Evolutionary conservation across 2,329 filamentous ascomycete genomes (phyloP), one percentile per base, ranked within the genome.

Genomic region (Verticillium albo-atrum): DNA sequence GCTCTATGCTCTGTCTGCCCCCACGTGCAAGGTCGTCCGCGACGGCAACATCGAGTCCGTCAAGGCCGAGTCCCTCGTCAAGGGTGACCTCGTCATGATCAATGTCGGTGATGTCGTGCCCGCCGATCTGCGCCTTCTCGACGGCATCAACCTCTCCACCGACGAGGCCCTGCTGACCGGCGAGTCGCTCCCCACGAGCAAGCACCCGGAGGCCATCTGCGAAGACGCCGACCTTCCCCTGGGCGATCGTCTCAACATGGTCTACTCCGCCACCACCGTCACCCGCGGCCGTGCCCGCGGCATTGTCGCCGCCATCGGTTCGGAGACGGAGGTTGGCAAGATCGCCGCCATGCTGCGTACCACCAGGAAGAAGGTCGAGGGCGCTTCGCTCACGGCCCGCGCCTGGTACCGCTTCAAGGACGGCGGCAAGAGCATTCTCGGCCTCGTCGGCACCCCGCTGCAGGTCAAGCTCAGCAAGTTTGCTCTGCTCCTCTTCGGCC

Each of bases 391-490:
- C 54, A 60, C 61, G 12, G 56, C 74, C 73, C 70, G 72, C 54
- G 75, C 84, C 66, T 76, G 84, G 54, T 60, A 71, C 58, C 79
- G 82, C 53, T 61, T 77, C 47, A 75, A 75, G 58, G 72, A 72
- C 51, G 74, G 68, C 14, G 60, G 68, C 51, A 75, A 75, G 61
- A 81, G 81, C 64, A 79, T 90, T 61, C 80, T 90, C 51, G 88
- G 85, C 58, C 73, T 88, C 2, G 82, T 90, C 58, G 92, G 92
- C 55, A 96, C 92, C 1, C 92, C 92, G 1, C 79, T 97, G 53
- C 91, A 96, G 75, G 88, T 89, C 65, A 94, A 91, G 69, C 81
- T 97, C 56, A 91, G 89, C 76, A 92, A 93, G 74, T 88, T 97
- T 68, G 92, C 92, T 28, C 86, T 95, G 51, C 71, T 91, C 3